Percentiles rank a stretch among this genome's conserved stretches.
phyloP scores from a whole-genome alignment of 2,329 filamentous ascomycete genomes.

The Aspergillus alliaceus region DNA sequence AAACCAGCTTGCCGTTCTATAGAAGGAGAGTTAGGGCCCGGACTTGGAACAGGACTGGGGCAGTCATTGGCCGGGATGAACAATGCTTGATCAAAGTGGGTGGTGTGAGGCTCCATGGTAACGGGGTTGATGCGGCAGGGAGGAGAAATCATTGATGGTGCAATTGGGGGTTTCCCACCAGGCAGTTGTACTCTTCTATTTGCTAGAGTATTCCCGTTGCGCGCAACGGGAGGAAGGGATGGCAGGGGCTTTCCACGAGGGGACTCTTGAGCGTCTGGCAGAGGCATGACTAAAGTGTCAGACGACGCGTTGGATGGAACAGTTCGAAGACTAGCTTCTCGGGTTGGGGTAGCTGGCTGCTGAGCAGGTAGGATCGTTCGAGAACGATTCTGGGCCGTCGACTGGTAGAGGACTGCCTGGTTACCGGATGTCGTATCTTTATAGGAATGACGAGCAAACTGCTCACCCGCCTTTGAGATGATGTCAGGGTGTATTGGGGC shows the following conservation, averaged over 20 bases:
- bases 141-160: constrained; percentile 41
- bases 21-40: constrained; percentile 26
- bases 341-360: constrained; percentile 24
- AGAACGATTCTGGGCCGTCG: constrained; percentile 17
- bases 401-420: constrained; percentile 25
- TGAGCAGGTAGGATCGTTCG: constrained; percentile 23
- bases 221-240: constrained; percentile 29
- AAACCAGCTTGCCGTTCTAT: constrained; percentile 30
- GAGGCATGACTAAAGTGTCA: constrained; percentile 33
- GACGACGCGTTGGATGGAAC: constrained; percentile 25
- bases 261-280: constrained; percentile 22
- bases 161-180: constrained; percentile 30
- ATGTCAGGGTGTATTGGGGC: constrained; percentile 29
- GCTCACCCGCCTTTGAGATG: constrained; percentile 27
- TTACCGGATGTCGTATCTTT: constrained; percentile 16
- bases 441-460: constrained; percentile 27
- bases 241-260: constrained; percentile 33
- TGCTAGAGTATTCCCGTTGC: constrained; percentile 17
- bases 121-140: constrained; percentile 39
- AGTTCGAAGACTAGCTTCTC: constrained; percentile 17
- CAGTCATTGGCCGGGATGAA: constrained; percentile 41
- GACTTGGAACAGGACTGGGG: constrained; percentile 38
- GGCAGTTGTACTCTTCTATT: constrained; percentile 24
- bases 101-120: constrained; percentile 39
- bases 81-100: constrained; percentile 41